Conservation (phyloP, 2,329 filamentous ascomycete species). For the Dichotomopilus funicola region DNA sequence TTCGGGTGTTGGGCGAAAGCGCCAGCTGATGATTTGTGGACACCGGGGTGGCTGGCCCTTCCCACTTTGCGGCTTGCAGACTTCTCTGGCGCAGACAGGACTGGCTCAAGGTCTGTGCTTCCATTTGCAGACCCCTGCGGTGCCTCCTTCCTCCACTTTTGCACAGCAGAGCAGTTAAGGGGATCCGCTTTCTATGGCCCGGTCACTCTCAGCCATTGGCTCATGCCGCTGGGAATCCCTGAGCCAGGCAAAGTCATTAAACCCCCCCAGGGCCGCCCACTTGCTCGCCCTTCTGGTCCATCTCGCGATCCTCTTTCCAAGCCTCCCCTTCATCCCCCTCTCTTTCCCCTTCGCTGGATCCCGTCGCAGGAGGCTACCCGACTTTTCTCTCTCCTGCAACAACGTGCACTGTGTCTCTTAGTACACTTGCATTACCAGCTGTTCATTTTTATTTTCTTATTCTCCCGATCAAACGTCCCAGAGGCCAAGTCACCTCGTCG, state of each 20-base stretch:
- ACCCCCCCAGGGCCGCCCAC: conserved; percentile 33
- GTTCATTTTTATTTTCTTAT: conserved; percentile 7
- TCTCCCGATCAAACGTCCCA: conserved; percentile 24
- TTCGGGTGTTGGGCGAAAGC: neutral
- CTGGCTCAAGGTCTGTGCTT: neutral
- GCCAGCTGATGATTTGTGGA: neutral
- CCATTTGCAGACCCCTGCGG: neutral
- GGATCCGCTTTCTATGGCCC: neutral
- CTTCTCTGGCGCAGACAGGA: neutral
- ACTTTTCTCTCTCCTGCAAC: conserved; percentile 11
- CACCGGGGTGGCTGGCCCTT: neutral
- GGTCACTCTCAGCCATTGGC: conserved; percentile 15
- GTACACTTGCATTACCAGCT: conserved; percentile 7
- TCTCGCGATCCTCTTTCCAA: conserved; percentile 34
- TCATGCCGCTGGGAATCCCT: conserved; percentile 8
- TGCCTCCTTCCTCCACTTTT: neutral
- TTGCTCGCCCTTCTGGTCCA: conserved; percentile 21
- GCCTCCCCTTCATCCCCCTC: conserved; percentile 29
- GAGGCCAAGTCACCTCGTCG: conserved; percentile 25
- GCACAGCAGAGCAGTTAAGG: neutral
- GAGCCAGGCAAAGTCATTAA: conserved; percentile 31
- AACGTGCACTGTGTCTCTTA: conserved; percentile 1
- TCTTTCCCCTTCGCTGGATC: conserved; percentile 23
- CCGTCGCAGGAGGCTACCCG: conserved; percentile 29
- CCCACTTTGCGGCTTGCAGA: neutral